Conservation (phyloP, 2,329 filamentous ascomycete species). For the Passalora sequoiae region DNA sequence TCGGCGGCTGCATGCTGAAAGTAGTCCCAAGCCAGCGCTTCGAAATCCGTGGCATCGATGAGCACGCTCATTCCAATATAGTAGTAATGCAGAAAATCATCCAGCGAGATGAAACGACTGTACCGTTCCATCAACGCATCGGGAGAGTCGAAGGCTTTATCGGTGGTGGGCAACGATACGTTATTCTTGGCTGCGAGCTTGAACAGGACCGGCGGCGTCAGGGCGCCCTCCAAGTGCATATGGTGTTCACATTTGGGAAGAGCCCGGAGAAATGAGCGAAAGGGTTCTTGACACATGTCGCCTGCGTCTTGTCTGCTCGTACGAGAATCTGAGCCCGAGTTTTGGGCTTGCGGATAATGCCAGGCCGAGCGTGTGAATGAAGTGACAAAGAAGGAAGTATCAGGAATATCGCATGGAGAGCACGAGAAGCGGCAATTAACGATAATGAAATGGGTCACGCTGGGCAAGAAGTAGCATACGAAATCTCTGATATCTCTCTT, state of each 20-base stretch:
- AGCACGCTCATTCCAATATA: constrained; percentile 71
- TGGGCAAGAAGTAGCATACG: too few relatives aligned
- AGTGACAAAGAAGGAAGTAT: too few relatives aligned
- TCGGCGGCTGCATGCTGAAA: constrained; percentile 60
- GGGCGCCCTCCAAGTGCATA: constrained; percentile 71
- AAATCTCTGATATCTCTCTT: background rate
- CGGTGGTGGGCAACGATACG: constrained; percentile 52
- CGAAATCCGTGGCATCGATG: constrained; percentile 61
- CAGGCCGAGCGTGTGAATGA: too few relatives aligned
- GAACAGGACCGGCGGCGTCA: constrained; percentile 67
- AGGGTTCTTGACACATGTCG: constrained; percentile 45
- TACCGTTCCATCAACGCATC: constrained; percentile 60
- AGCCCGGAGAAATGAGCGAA: constrained; percentile 57
- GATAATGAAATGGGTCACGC: too few relatives aligned
- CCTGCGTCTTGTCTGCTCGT: too few relatives aligned
- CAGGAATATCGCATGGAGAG: too few relatives aligned
- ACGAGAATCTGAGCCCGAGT: too few relatives aligned
- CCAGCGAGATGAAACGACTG: constrained; percentile 61
- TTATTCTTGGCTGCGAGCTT: constrained; percentile 61
- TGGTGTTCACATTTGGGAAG: constrained; percentile 76
- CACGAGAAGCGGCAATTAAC: too few relatives aligned
- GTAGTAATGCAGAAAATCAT: constrained; percentile 75
- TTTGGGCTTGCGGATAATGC: too few relatives aligned
- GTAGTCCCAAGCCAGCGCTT: constrained; percentile 67
- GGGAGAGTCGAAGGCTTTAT: constrained; percentile 59